A percentile compares a stretch with the other conserved stretches of the same genome.
Evolutionary conservation across 2,329 filamentous ascomycete species (phyloP).

Genomic region (Cytospora leucostoma): DNA sequence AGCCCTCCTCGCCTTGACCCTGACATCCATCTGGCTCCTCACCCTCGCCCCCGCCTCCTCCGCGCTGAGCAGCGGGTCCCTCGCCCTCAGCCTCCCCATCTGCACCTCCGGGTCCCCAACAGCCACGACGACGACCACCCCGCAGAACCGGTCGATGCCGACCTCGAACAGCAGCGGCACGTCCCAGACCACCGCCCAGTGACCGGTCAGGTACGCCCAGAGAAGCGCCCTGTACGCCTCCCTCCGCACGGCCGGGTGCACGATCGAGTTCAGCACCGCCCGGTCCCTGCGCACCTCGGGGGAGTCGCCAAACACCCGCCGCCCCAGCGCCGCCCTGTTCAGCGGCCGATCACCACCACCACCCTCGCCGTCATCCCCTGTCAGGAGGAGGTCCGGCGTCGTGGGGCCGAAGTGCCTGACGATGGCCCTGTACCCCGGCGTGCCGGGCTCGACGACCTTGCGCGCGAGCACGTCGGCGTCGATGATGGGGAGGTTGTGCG

Average conservation of each 20-base stretch:
- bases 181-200: conserved; percentile 90
- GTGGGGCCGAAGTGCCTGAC: conserved; percentile 77
- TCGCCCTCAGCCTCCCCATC: conserved; percentile 72
- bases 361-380: too few species aligned
- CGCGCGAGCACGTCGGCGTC: conserved; percentile 93
- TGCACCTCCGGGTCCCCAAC: conserved; percentile 79
- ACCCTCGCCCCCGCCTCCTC: conserved; percentile 90
- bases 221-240: conserved; percentile 79
- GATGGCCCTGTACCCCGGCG: conserved; percentile 78
- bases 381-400: conserved; percentile 88
- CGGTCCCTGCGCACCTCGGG: conserved; percentile 72
- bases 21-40: conserved; percentile 80
- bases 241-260: conserved; percentile 84
- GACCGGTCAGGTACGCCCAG: conserved; percentile 70
- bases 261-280: conserved; percentile 79
- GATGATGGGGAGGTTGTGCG: conserved; percentile 86
- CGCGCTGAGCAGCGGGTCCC: conserved; percentile 76
- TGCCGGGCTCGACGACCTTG: conserved; percentile 92
- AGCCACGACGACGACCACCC: conserved; percentile 82
- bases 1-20: conserved; percentile 77
- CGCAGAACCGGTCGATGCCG: conserved; percentile 81
- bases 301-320: conserved; percentile 80
- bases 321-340: conserved; percentile 82
- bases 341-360: conserved; percentile 56
- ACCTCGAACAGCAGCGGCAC: conserved; percentile 91